These are phyloP conservation scores for Triticum urartu DNA, from an alignment of 176 grass and related monocot genomes.

Conservation along the genomic window DNA sequence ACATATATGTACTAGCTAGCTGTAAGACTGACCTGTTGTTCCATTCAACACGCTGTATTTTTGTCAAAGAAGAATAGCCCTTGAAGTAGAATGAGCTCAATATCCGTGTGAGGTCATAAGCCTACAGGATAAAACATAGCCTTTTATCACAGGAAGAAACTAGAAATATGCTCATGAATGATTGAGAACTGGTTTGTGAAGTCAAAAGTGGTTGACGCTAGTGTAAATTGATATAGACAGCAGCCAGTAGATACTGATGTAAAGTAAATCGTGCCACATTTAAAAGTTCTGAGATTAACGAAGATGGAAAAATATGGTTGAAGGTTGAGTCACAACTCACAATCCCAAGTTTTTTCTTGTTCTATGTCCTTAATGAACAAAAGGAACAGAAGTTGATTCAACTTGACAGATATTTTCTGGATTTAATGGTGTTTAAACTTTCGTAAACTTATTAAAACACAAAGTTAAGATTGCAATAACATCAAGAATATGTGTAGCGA, in stretches of 20 bases:
- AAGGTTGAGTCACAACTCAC: not conserved
- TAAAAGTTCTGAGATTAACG: not conserved
- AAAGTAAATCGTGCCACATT: not conserved
- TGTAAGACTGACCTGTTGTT: constrained; percentile 80
- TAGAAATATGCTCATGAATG: constrained; percentile 12
- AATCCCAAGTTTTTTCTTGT: not conserved
- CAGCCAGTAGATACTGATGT: not conserved
- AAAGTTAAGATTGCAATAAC: not conserved
- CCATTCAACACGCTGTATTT: constrained; percentile 88
- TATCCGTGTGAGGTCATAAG: constrained; percentile 67
- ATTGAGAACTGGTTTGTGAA: not conserved
- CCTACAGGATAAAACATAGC: constrained; percentile 42
- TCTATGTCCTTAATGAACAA: not conserved
- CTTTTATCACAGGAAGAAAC: constrained; percentile 24
- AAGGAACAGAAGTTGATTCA: not conserved
- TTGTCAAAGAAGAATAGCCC: constrained; percentile 76
- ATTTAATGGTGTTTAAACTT: not conserved
- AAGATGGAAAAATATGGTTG: not conserved
- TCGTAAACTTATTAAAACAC: not conserved
- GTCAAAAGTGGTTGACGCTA: not conserved
- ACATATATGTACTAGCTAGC: constrained; percentile 17
- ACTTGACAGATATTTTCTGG: not conserved
- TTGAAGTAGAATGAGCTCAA: constrained; percentile 84
- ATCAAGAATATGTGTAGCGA: not conserved
- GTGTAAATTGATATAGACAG: constrained; percentile 17